These are phyloP conservation scores for Brettanomyces bruxellensis DNA, from an alignment of 805 yeast species.

Conservation along the genomic window DNA sequence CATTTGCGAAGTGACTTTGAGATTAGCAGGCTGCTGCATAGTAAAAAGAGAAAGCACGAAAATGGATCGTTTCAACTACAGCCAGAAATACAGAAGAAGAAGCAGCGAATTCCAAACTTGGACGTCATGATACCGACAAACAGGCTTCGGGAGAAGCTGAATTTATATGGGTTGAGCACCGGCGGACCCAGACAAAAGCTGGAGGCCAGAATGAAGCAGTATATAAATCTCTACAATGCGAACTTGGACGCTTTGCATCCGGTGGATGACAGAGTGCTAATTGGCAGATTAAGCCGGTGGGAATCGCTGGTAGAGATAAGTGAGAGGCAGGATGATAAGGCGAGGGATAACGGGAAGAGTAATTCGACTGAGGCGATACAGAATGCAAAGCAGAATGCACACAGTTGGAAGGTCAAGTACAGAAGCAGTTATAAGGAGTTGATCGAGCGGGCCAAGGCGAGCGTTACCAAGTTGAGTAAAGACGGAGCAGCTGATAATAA, in stretches of 20 bases:
- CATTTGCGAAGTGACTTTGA: background rate
- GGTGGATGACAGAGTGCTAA: constrained; percentile 42
- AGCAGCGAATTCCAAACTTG: constrained; percentile 45
- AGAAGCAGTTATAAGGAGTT: constrained; percentile 16
- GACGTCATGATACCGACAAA: constrained; percentile 52
- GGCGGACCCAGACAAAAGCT: constrained; percentile 55
- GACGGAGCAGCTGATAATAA: no score
- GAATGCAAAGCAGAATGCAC: constrained; percentile 15
- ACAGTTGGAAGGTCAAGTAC: constrained; percentile 17
- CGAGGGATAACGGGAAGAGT: background rate
- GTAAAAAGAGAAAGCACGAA: background rate
- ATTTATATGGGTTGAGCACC: constrained; percentile 45
- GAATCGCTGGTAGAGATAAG: constrained; percentile 31
- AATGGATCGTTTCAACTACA: constrained; percentile 14
- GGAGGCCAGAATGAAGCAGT: constrained; percentile 69
- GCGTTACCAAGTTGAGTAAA: background rate
- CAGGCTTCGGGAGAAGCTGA: constrained; percentile 52
- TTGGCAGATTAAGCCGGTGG: constrained; percentile 56
- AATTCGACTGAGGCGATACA: constrained; percentile 23
- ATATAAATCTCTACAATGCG: constrained; percentile 69
- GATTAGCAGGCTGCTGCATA: constrained; percentile 8
- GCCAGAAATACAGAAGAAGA: constrained; percentile 9
- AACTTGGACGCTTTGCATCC: constrained; percentile 70
- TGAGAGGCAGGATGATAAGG: constrained; percentile 9
- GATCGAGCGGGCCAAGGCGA: constrained; percentile 17